Conservation (phyloP, 2,329 filamentous ascomycete species). For the Fusarium sp. region DNA sequence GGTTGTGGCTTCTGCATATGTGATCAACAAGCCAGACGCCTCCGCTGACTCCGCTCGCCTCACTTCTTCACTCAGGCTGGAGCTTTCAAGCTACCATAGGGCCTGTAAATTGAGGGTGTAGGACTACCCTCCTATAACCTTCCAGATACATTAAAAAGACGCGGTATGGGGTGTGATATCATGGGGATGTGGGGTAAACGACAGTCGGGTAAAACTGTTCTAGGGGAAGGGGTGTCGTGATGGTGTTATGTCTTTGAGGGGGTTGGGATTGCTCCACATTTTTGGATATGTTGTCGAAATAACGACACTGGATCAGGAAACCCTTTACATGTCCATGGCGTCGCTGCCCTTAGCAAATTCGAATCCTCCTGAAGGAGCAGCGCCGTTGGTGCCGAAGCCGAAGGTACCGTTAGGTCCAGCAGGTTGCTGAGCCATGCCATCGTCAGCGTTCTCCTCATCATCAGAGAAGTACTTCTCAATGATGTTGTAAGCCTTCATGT, state of each 20-base stretch:
- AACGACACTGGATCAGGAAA: constrained; percentile 7
- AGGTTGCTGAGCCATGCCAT: constrained; percentile 74
- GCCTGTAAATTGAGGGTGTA: constrained; percentile 52
- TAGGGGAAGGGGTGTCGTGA: constrained; percentile 38
- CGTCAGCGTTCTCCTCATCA: constrained; percentile 92
- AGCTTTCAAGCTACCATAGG: constrained; percentile 74
- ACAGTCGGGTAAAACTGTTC: constrained; percentile 44
- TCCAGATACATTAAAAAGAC: constrained; percentile 53
- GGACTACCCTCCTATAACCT: constrained; percentile 49
- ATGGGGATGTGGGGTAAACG: constrained; percentile 41
- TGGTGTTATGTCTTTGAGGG: constrained; percentile 41
- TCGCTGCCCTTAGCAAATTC: constrained; percentile 84
- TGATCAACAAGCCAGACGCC: constrained; percentile 32
- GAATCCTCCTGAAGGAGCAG: constrained; percentile 81
- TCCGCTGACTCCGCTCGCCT: constrained; percentile 39
- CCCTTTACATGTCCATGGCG: constrained; percentile 72
- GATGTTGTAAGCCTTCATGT: constrained; percentile 99
- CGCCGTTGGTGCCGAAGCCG: constrained; percentile 77
- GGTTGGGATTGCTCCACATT: constrained; percentile 34
- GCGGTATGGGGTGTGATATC: constrained; percentile 49
- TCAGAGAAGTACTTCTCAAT: constrained; percentile 99
- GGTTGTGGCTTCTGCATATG: constrained; percentile 36
- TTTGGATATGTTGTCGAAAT: constrained; percentile 24
- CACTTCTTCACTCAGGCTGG: constrained; percentile 61
- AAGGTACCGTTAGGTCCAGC: constrained; percentile 79